phyloP scores from a whole-genome alignment of 73 alveolate genomes.

The Durusdinium trenchii region DNA sequence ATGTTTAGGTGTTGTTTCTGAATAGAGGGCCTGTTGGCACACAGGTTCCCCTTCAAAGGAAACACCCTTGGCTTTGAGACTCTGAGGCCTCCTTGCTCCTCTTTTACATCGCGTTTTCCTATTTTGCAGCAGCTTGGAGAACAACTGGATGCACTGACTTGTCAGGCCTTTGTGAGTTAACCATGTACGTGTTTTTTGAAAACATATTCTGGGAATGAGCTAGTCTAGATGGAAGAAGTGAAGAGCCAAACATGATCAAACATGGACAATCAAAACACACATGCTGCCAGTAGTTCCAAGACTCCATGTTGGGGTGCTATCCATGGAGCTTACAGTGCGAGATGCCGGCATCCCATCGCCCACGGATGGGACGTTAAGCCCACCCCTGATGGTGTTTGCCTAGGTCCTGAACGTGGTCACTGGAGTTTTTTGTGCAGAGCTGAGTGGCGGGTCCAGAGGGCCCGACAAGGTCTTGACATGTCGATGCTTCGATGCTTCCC shows the following conservation, averaged over 20 bases:
- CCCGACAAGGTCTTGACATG: too few relatives aligned
- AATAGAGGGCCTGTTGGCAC: not conserved
- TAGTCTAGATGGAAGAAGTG: not conserved
- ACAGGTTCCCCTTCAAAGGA: not conserved
- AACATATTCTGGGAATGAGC: too few relatives aligned
- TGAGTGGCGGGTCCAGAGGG: too few relatives aligned
- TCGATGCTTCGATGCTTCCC: too few relatives aligned
- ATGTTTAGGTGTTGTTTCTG: not conserved
- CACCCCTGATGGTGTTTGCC: not conserved
- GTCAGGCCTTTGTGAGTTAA: not conserved
- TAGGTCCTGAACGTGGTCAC: conserved; percentile 32
- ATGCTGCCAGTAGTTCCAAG: too few relatives aligned
- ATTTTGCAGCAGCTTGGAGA: conserved; percentile 24
- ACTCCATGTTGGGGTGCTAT: too few relatives aligned
- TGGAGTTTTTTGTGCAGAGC: conserved; percentile 35
- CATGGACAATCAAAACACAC: too few relatives aligned
- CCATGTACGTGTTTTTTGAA: not conserved
- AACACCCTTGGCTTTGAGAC: not conserved
- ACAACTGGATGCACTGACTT: not conserved
- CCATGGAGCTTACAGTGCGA: too few relatives aligned
- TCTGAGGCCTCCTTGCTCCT: conserved; percentile 26
- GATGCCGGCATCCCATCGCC: too few relatives aligned
- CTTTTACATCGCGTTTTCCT: conserved; percentile 28
- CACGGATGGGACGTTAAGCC: too few relatives aligned
- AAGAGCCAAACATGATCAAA: too few relatives aligned